Percentiles rank a stretch among this genome's conserved stretches.
Conservation (phyloP, 2,329 filamentous ascomycete genomes). For the Colletotrichum sp. region DNA sequence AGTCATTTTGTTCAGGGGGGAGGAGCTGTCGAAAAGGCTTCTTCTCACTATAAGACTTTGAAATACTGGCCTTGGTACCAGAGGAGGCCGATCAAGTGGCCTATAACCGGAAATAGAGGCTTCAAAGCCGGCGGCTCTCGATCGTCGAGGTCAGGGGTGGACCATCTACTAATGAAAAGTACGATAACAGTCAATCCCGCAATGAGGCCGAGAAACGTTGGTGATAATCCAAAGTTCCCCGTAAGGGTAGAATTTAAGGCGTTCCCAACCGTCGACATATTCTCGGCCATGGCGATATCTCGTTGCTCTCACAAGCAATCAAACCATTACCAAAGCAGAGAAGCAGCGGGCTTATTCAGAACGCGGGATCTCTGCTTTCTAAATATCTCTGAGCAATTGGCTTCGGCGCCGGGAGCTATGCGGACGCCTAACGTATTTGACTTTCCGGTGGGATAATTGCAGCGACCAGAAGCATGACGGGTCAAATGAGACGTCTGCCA, state of each 20-base stretch:
- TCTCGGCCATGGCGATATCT: neutral
- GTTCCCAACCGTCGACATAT: neutral
- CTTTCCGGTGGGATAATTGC: neutral
- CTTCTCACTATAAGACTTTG: conserved; percentile 39
- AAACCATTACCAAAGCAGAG: neutral
- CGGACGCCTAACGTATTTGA: neutral
- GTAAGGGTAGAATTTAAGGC: neutral
- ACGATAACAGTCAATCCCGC: neutral
- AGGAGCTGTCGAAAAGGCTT: neutral
- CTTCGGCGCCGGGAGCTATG: neutral
- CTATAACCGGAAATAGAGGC: conserved; percentile 46
- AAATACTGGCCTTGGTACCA: conserved; percentile 40
- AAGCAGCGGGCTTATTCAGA: too few species aligned
- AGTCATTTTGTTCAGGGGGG: neutral
- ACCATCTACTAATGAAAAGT: neutral
- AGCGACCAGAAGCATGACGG: neutral
- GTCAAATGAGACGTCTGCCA: neutral
- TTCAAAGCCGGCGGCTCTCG: conserved; percentile 48
- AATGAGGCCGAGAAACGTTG: neutral
- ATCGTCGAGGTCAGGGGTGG: conserved; percentile 26
- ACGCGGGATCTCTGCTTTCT: neutral
- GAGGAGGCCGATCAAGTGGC: conserved; percentile 50
- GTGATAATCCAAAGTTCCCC: neutral
- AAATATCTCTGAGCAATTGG: neutral
- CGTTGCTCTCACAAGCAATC: neutral